Percentiles rank a stretch among this genome's conserved stretches.
Evolutionary conservation across 225 moss, liverwort and hornwort species (phyloP).

Genomic region (Pseudisothecium myosuroides): DNA sequence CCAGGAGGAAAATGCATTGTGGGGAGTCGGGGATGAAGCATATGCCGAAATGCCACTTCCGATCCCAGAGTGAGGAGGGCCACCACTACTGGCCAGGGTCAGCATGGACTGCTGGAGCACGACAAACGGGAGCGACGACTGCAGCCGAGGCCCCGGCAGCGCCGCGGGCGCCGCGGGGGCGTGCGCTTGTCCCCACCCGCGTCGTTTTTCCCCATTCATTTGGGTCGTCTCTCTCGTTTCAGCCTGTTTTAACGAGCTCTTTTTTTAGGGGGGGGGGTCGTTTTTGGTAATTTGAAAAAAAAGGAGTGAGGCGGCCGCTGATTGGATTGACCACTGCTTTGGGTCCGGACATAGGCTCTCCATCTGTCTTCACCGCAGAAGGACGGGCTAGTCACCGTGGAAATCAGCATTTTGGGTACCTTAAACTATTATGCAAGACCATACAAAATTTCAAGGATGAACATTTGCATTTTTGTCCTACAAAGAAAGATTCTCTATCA

Average conservation of each 20-base stretch:
- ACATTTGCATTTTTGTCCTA: too few relatives aligned
- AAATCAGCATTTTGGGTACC: too few relatives aligned
- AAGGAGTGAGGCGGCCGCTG: too few relatives aligned
- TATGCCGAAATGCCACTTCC: slow-evolving; percentile 27
- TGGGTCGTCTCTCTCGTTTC: not conserved
- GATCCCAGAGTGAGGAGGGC: not conserved
- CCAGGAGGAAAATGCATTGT: not conserved
- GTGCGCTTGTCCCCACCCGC: not conserved
- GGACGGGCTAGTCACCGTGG: too few relatives aligned
- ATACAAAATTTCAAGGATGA: too few relatives aligned
- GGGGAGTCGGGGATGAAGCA: not conserved
- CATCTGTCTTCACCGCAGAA: too few relatives aligned
- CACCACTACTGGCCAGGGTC: not conserved
- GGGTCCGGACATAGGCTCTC: not conserved
- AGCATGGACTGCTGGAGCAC: not conserved
- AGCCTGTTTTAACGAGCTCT: not conserved
- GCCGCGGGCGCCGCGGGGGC: not conserved
- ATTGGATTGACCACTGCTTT: not conserved
- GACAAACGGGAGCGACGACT: not conserved
- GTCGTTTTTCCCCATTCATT: not conserved
- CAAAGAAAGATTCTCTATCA: too few relatives aligned
- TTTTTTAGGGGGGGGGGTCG: not conserved
- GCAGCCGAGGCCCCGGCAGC: not conserved
- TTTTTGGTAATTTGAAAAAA: too few relatives aligned
- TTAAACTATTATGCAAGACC: too few relatives aligned